Evolutionary conservation across 768 basidiomycete genomes (phyloP).

Genomic region (Leccinum truebloodii): DNA sequence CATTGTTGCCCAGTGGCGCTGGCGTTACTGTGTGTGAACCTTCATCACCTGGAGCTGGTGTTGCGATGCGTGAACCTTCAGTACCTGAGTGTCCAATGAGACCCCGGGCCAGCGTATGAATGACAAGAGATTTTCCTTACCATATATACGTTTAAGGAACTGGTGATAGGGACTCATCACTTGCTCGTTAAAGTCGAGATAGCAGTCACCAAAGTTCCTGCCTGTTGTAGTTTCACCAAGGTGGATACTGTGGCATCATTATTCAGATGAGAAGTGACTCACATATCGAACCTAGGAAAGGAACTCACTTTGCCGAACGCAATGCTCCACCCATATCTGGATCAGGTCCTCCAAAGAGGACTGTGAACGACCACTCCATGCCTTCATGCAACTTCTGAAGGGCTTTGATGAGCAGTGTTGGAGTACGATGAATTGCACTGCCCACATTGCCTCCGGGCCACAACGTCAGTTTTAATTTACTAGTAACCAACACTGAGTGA

Average conservation of each 20-base stretch:
- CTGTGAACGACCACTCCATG: background rate
- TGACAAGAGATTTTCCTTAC: background rate
- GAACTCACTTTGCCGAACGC: background rate
- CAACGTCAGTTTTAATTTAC: background rate
- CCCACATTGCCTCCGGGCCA: too few species aligned
- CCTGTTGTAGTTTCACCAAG: background rate
- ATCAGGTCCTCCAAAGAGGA: background rate
- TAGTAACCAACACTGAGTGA: background rate
- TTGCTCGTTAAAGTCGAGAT: background rate
- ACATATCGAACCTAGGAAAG: background rate
- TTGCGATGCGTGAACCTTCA: too few species aligned
- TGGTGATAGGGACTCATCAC: background rate
- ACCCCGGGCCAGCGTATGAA: too few species aligned
- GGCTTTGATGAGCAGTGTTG: background rate
- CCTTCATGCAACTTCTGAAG: background rate
- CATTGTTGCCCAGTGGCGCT: too few species aligned
- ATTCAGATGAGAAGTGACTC: background rate
- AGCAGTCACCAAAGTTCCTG: background rate
- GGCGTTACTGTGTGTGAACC: too few species aligned
- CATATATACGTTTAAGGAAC: background rate
- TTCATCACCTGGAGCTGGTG: too few species aligned
- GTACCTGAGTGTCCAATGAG: too few species aligned
- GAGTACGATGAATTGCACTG: background rate
- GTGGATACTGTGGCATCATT: background rate
- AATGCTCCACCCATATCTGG: background rate